phyloP scores from a whole-genome alignment of 768 basidiomycete genomes.

The Mycena olivaceomarginata region DNA sequence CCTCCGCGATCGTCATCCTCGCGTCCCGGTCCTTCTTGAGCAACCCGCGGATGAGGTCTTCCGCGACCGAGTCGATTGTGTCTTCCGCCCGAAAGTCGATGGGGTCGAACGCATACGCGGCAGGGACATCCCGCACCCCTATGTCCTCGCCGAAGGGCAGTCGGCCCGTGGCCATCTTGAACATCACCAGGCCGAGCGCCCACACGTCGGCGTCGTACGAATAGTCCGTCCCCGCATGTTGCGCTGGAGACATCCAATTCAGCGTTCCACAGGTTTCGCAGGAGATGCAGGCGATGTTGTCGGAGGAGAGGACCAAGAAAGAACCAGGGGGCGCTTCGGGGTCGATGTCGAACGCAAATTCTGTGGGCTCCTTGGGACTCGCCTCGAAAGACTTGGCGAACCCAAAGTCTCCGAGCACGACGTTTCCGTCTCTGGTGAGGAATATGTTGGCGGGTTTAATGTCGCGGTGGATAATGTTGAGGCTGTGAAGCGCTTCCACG shows the following conservation, averaged over 20 bases:
- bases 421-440: constrained; percentile 3
- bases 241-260: constrained; percentile 25
- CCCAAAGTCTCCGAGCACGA: constrained; percentile 26
- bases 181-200: constrained; percentile 18
- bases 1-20: not conserved
- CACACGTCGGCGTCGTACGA: constrained; percentile 14
- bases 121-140: not conserved
- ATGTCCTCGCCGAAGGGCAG: not conserved
- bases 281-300: not conserved
- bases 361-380: not conserved
- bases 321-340: not conserved
- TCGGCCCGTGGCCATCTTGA: constrained; percentile 7
- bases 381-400: not conserved
- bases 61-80: not conserved
- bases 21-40: not conserved
- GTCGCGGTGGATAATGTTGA: no score
- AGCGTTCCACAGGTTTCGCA: constrained; percentile 7
- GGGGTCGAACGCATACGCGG: not conserved
- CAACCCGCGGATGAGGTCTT: constrained; percentile 4
- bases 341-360: constrained; percentile 11
- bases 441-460: no score
- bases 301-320: not conserved
- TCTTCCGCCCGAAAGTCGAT: not conserved
- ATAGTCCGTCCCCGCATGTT: constrained; percentile 10
- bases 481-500: no score